Base-by-base conservation (phyloP, 495 filamentous ascomycete species). In the Aspergillus bridgeri region DNA sequence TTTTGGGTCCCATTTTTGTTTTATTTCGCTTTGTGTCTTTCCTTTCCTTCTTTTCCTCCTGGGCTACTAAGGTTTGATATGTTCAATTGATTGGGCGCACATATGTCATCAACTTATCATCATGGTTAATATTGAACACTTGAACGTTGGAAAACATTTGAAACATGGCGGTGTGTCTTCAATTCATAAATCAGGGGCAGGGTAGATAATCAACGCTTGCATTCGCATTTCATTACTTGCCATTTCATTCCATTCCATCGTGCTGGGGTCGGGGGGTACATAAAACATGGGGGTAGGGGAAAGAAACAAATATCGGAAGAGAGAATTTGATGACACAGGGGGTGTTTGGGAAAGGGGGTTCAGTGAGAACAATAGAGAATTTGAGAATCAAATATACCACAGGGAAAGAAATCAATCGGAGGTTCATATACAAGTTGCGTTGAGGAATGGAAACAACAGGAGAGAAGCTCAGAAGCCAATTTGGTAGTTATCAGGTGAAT, bases 401-500 rank as follows among this genome's bases (percentile, higher is more conserved):
- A 38, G 33, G 33, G 33, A 38, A 27, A 38, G 13, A 38, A 38
- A 15, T 15, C 33, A 38, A 15, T 8, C 9, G 33, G 13, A n/a
- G 33, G 8, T 38, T 38, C 33, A n/a, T 38, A 38, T 38, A 38
- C 33, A 38, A 15, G 5, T 38, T 38, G 33, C 33, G 33, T 38
- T 13, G 33, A 2, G 33, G 9, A 15, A 15, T 38, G 3, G 33
- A 9, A 38, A 38, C 2, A 47, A 18, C 22, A 20, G n/a, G 15
- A 6, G 45, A 9, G 1, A 21, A 20, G 22, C 5, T 1, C n/a
- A 18, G 17, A 20, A 20, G 19, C 9, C 22, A 50, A 6, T 15
- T 50, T 13, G 18, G 2, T 23, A n/a, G 4, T 20, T 7, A 29
- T 75, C 62, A 79, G 46, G 71, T 72, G 62, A 78, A 80, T 51